Evolutionary conservation across 768 basidiomycete genomes (phyloP), one percentile per base, ranked within the genome.

Genomic region (Mycena polygramma): DNA sequence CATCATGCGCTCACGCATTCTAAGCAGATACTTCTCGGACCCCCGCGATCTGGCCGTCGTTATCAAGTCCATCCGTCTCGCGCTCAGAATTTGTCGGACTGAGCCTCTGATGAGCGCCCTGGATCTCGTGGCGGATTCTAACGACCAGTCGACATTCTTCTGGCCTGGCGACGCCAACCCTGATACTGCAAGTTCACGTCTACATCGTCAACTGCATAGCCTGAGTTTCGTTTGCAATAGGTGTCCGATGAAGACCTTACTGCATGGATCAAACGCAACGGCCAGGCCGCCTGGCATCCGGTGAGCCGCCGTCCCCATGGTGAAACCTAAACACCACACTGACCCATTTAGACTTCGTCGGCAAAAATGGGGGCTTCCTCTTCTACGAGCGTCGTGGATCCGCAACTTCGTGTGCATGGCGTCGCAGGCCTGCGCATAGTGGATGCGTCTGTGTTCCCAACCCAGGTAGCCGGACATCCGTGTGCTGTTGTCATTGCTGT

Each of bases 131-230:
- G 72, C 26, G 20, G 58, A 69, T 26, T 60, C 63, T 5, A 59
- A 66, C 13, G 63, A 75, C 41, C 36, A 70, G 30, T 53, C 71
- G 30, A 68, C 71, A 20, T 53, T 62, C 22, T 75, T 71, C 53
- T 78, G 71, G 70, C 76, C 76, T 5, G 76, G 76, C 2, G 73
- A 77, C 43, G 63, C 60, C 6, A n/a, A 63, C 43, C 69, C 70
- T 17, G 70, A 71, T 35, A 63, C 66, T 6, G 30, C 3, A 30
- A 30, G 30, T 30, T 30, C 30, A 30, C 30, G 6, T 30, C 30
- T 6, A 30, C 30, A 30, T 30, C 30, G 30, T 3, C 6, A 30
- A 30, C 30, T 30, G 30, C 30, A 30, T 30, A 30, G 6, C 2
- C 30, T 30, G 30, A 30, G 30, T 30, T 30, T 30, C 3, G 30